Evolutionary conservation across 495 filamentous ascomycete species (phyloP).

Genomic region (Evansstolkia leycettana): DNA sequence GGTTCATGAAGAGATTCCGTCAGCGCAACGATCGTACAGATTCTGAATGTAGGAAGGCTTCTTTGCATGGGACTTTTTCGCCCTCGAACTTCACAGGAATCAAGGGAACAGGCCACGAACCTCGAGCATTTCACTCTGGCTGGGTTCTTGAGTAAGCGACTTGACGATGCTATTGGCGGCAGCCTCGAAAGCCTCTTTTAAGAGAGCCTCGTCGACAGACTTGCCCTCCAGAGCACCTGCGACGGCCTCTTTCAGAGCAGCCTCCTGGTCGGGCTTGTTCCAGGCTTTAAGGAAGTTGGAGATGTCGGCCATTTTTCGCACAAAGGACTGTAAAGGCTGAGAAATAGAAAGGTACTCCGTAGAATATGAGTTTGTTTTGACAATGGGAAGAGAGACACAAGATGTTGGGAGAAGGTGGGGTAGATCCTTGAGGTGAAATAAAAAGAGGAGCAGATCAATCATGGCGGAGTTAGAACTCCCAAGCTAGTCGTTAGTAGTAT

Average conservation of each 20-base stretch:
- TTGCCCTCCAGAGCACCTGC: slow-evolving; percentile 9
- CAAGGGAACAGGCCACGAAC: slow-evolving; percentile 22
- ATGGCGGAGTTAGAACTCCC: too few relatives aligned
- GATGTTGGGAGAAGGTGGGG: too few relatives aligned
- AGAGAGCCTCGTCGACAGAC: slow-evolving; percentile 8
- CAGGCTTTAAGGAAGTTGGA: slow-evolving; percentile 14
- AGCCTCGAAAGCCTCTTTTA: slow-evolving; percentile 20
- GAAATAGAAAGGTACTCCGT: too few relatives aligned
- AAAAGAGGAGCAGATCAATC: too few relatives aligned
- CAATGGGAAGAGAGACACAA: too few relatives aligned
- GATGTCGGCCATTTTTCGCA: slow-evolving; percentile 26
- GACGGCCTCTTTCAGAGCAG: slow-evolving; percentile 15
- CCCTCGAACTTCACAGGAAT: too few relatives aligned
- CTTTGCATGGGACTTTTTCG: too few relatives aligned
- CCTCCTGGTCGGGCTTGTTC: slow-evolving; percentile 12
- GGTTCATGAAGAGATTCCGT: background rate
- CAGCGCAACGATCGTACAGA: slow-evolving; percentile 4
- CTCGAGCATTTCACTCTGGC: slow-evolving; percentile 42
- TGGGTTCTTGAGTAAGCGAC: slow-evolving; percentile 41
- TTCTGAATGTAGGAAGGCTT: too few relatives aligned
- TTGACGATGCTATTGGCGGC: slow-evolving; percentile 42
- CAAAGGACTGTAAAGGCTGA: too few relatives aligned
- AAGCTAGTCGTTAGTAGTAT: too few relatives aligned
- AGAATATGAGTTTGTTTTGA: too few relatives aligned
- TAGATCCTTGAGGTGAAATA: too few relatives aligned